phyloP scores from a whole-genome alignment of 495 filamentous ascomycete genomes.

The Umbilicaria muhlenbergii region DNA sequence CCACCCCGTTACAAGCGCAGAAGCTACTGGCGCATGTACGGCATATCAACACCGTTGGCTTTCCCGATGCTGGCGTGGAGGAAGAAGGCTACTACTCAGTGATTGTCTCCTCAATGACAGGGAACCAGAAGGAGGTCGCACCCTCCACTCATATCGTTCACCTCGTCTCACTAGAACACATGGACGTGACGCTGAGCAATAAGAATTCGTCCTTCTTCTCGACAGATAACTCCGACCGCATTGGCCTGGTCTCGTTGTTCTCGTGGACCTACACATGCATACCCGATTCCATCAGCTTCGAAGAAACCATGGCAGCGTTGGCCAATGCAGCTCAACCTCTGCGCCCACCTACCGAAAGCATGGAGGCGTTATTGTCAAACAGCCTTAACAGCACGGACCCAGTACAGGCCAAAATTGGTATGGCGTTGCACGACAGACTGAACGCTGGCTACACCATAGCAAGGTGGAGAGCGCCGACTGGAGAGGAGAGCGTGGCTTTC shows the following conservation, averaged over 20 bases:
- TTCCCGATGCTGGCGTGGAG: conserved; percentile 16
- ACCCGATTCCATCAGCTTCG: conserved; percentile 19
- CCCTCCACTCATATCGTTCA: conserved; percentile 16
- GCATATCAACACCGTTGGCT: conserved; percentile 23
- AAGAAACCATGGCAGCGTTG: conserved; percentile 11
- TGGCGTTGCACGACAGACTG: too few species aligned
- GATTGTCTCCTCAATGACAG: conserved; percentile 20
- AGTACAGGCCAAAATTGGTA: too few species aligned
- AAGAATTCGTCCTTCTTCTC: too few species aligned
- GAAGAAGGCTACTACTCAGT: conserved; percentile 21
- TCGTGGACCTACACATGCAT: conserved; percentile 28
- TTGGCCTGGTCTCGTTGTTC: conserved; percentile 26
- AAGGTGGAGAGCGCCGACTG: too few species aligned
- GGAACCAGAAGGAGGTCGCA: conserved; percentile 11
- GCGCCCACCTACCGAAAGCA: conserved; percentile 2
- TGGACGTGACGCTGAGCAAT: conserved; percentile 9
- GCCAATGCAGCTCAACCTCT: conserved; percentile 6
- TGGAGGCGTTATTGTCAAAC: too few species aligned
- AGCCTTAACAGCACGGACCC: too few species aligned
- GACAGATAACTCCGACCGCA: conserved; percentile 1
- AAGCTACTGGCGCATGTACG: conserved; percentile 29
- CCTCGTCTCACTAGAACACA: conserved; percentile 23
- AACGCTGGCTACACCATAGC: too few species aligned
- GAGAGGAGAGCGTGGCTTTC: too few species aligned
- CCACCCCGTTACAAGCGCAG: conserved; percentile 13